Base-by-base conservation (phyloP, 2,329 filamentous ascomycete species). In the Talaromyces sp. region DNA sequence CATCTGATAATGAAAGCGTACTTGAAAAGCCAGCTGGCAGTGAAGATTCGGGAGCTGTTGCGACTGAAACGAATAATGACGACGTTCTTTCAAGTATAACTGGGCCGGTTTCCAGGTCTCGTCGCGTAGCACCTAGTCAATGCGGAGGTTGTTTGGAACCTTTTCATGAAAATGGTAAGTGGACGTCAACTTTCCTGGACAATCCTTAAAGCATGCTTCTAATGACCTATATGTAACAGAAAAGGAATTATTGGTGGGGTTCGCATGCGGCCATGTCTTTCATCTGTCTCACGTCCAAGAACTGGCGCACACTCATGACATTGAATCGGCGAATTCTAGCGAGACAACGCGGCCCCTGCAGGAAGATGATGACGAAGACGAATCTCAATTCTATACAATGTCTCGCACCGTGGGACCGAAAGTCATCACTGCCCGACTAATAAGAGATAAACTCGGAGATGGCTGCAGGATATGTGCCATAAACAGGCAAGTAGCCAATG, bases 351-450 rank as follows among this genome's bases (percentile, higher is more conserved):
- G 37, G 9, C 33, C 72, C 6, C 43, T 70, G 13, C 71, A 39
- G 11, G 41, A 50, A 50, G 14, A 22, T 19, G n/a, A 54, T 10
- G 58, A 33, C 33, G 56, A 27, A 22, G 49, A 63, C 3, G 56
- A 78, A 5, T 61, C 63, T 14, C 41, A 57, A 31, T 66, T 70
- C 39, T 68, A 71, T 54, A 72, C 69, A 52, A 75, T 69, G 50
- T 79, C 78, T 61, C 76, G 80, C 43, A 91, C 90, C 62, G 88
- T 98, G 7, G 91, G 92, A 0, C 87, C 89, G 35, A 97, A 97
- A 78, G 92, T 97, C 33, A 95, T 91, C 68, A 91, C 92, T 74
- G 93, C 93, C 45, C 86, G 92, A 68, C 75, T 97, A 63, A 78
- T 97, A 66, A 85, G 88, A 69, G 90, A 93, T 71, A 87, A 87